These are phyloP conservation scores for Thalassiosira ordinaria DNA, from an alignment of 352 stramenopile genomes.

Conservation along the genomic window DNA sequence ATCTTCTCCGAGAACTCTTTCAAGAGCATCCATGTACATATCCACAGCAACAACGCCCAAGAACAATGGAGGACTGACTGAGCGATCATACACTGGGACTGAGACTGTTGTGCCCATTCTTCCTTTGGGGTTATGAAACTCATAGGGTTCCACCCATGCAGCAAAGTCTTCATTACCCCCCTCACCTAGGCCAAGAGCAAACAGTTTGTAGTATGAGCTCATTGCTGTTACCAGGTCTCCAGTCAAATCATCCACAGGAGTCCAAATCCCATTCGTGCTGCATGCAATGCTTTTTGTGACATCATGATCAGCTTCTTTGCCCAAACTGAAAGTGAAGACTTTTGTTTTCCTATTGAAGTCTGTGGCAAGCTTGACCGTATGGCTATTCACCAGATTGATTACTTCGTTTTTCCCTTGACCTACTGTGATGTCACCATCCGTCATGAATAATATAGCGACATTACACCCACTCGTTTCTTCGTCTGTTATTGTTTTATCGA, in stretches of 20 bases:
- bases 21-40: slow-evolving; percentile 46
- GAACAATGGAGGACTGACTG: slow-evolving; percentile 48
- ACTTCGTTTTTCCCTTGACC: slow-evolving; percentile 29
- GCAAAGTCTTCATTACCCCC: slow-evolving; percentile 51
- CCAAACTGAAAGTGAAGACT: slow-evolving; percentile 63
- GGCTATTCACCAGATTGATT: slow-evolving; percentile 49
- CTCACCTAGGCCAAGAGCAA: slow-evolving; percentile 53
- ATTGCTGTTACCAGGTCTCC: slow-evolving; percentile 43
- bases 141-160: slow-evolving; percentile 65
- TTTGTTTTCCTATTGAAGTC: slow-evolving; percentile 32
- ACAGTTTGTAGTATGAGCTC: slow-evolving; percentile 65
- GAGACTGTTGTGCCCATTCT: slow-evolving; percentile 61
- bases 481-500: slow-evolving; percentile 45
- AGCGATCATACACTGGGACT: slow-evolving; percentile 63
- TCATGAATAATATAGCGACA: slow-evolving; percentile 68
- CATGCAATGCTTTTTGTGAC: slow-evolving; percentile 60
- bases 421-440: slow-evolving; percentile 48
- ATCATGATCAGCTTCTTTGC: slow-evolving; percentile 35
- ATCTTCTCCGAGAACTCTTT: slow-evolving; percentile 37
- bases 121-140: slow-evolving; percentile 22
- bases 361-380: slow-evolving; percentile 10
- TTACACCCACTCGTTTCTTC: slow-evolving; percentile 58
- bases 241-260: slow-evolving; percentile 34
- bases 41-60: slow-evolving; percentile 59
- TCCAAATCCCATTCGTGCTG: slow-evolving; percentile 58